Conservation (phyloP, 331 rosid genomes). For the Rosa hybrid region DNA sequence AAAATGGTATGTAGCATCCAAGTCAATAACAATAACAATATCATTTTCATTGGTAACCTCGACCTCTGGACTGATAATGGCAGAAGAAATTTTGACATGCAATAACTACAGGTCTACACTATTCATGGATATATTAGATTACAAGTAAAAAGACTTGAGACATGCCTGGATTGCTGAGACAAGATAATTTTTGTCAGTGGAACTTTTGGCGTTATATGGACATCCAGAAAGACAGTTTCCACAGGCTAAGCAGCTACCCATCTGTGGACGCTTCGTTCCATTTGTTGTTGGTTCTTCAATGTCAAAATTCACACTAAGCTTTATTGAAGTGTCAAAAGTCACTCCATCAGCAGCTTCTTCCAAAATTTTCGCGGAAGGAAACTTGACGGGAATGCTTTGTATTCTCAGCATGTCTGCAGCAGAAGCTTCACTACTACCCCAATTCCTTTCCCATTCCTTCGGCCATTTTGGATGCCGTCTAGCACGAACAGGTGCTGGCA, state of each 20-base stretch:
- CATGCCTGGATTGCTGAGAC: constrained; percentile 35
- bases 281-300: constrained; percentile 22
- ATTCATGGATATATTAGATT: background rate
- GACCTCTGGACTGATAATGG: background rate
- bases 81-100: background rate
- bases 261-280: constrained; percentile 8
- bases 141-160: background rate
- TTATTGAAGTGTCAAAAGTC: constrained; percentile 27
- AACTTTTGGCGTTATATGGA: constrained; percentile 39
- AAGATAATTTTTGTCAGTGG: constrained; percentile 37
- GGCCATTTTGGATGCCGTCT: constrained; percentile 43
- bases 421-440: constrained; percentile 40
- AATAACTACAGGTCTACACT: background rate
- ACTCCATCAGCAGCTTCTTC: constrained; percentile 26
- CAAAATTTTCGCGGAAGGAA: constrained; percentile 29
- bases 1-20: background rate
- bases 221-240: constrained; percentile 48
- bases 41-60: background rate
- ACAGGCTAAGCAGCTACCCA: constrained; percentile 33
- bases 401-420: constrained; percentile 37
- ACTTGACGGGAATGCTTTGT: constrained; percentile 32
- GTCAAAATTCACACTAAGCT: constrained; percentile 38
- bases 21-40: background rate
- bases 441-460: constrained; percentile 44
- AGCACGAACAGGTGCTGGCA: constrained; percentile 33